phyloP scores from a whole-genome alignment of 305 asterid genomes.

The Fraxinus latifolia region DNA sequence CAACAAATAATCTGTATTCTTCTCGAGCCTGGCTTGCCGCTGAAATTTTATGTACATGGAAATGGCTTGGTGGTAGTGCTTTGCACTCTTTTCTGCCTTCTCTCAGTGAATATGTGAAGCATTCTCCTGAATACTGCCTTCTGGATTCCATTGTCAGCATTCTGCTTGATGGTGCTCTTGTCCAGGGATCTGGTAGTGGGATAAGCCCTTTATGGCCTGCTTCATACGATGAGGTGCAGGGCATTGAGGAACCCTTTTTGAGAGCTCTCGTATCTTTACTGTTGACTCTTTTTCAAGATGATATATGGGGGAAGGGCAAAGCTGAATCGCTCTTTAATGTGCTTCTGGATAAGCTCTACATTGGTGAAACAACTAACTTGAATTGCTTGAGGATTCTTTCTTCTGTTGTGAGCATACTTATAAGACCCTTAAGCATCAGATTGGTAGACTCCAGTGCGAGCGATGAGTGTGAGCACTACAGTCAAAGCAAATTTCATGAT shows the following conservation, averaged over 20 bases:
- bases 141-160: slow-evolving; percentile 63
- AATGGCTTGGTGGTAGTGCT: slow-evolving; percentile 84
- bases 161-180: slow-evolving; percentile 90
- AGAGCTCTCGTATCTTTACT: slow-evolving; percentile 71
- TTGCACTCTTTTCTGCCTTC: slow-evolving; percentile 65
- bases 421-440: slow-evolving; percentile 54
- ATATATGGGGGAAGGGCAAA: slow-evolving; percentile 66
- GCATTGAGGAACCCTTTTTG: slow-evolving; percentile 69
- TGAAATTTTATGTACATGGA: slow-evolving; percentile 93
- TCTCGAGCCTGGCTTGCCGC: slow-evolving; percentile 98
- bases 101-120: slow-evolving; percentile 47
- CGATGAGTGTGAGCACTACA: slow-evolving; percentile 39
- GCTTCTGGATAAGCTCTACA: slow-evolving; percentile 60
- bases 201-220: slow-evolving; percentile 55
- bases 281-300: slow-evolving; percentile 50
- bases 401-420: slow-evolving; percentile 61
- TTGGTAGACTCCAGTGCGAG: slow-evolving; percentile 28
- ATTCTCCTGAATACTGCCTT: slow-evolving; percentile 37
- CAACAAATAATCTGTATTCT: slow-evolving; percentile 37
- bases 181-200: slow-evolving; percentile 58
- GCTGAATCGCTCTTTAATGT: slow-evolving; percentile 54
- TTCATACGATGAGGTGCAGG: slow-evolving; percentile 56
- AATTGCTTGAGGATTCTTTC: slow-evolving; percentile 79
- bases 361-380: slow-evolving; percentile 63
- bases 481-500: slow-evolving; percentile 51